phyloP scores from a whole-genome alignment of 306 rosid species.

The Begonia loranthoides region DNA sequence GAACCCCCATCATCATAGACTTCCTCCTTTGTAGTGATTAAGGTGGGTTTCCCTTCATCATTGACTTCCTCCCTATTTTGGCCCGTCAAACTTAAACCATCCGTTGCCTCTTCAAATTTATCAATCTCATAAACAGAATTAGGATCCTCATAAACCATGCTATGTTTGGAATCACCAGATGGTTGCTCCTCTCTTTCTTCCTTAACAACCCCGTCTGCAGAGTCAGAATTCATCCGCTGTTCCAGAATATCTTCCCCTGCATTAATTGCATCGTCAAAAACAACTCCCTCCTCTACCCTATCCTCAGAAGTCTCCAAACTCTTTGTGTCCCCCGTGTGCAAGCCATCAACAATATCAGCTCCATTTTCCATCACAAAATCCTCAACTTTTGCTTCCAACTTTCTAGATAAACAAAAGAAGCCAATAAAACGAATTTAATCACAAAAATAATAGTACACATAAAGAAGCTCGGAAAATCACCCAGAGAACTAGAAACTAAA shows the following conservation, averaged over 20 bases:
- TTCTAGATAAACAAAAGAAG: constrained; percentile 37
- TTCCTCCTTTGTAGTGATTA: constrained; percentile 10
- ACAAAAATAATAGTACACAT: background rate
- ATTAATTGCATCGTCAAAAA: constrained; percentile 44
- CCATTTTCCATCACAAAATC: constrained; percentile 44
- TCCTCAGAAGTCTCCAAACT: constrained; percentile 22
- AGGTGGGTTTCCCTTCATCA: constrained; percentile 7
- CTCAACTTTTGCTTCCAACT: constrained; percentile 15
- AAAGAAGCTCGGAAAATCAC: background rate
- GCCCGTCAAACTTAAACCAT: background rate
- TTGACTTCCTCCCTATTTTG: background rate
- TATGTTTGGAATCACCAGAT: constrained; percentile 9
- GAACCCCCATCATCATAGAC: constrained; percentile 4
- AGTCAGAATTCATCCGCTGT: constrained; percentile 9
- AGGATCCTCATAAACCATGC: constrained; percentile 14
- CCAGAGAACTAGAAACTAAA: constrained; percentile 3
- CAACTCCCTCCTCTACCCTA: constrained; percentile 27
- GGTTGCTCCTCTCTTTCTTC: constrained; percentile 5
- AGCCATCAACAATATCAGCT: constrained; percentile 24
- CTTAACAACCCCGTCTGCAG: constrained; percentile 4
- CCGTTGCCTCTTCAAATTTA: constrained; percentile 39
- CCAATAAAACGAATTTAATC: constrained; percentile 3
- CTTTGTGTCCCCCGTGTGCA: constrained; percentile 25
- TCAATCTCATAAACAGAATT: constrained; percentile 21
- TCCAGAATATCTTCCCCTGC: constrained; percentile 18